Evolutionary conservation across 352 stramenopile species (phyloP), one percentile per base, ranked within the genome.

Genomic region (Globisporangium canariense): DNA sequence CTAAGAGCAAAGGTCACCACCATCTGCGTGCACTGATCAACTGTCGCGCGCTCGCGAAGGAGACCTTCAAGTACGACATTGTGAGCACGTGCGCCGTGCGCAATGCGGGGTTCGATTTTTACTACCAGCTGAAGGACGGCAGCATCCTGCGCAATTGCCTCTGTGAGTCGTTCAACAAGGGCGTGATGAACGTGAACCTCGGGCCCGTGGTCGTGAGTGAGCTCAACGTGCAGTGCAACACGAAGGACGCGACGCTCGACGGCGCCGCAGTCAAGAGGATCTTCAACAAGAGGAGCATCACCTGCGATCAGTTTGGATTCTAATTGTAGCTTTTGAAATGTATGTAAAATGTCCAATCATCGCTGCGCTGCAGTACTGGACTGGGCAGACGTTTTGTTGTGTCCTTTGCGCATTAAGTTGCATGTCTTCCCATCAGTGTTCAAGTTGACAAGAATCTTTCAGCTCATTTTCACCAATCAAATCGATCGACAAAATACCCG

Each of bases 81-180:
- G 49, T 55, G 49, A 55, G 11, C 49, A 38, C 25, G 25, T 55
- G 49, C 25, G 49, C 49, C 28, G 49, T 55, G 22, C 49, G 49
- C 22, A 18, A 7, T 25, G 49, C 4, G 3, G 25, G 49, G 1
- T 55, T 55, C 14, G 22, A 55, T 9, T 55, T 55, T 28, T 55
- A 55, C 49, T 55, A 55, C 25, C 49, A 55, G 49, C 49, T 55
- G 25, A 55, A n/a, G 13, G 25, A 55, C 49, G 49, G 49, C 25
- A 20, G 13, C 4, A 55, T 55, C 25, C n/a, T 55, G 49, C 22
- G 22, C 11, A 55, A 55, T 6, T 55, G 49, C 49, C 22, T 55
- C 20, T 55, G 49, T 25, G 49, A 55, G 18, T 55, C 49, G 22
- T 55, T 22, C 25, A 55, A 55, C 25, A 34, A 36, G 20, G 49